These are phyloP conservation scores for Elongisporangium undulatum DNA, from an alignment of 352 stramenopile genomes.

Conservation along the genomic window DNA sequence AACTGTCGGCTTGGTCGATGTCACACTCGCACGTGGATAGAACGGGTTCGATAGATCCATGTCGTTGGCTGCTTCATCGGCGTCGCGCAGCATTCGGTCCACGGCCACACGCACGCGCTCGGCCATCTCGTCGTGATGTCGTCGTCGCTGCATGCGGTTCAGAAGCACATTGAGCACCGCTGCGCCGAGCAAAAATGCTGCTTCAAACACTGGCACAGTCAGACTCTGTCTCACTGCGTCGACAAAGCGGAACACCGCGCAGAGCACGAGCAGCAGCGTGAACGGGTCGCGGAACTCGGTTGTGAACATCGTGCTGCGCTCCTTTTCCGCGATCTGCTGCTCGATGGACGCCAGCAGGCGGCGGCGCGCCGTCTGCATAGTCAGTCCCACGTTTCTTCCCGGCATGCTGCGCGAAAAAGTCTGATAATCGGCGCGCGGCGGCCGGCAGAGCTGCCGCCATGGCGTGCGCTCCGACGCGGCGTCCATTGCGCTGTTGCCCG, in stretches of 20 bases:
- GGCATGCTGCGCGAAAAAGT: not conserved
- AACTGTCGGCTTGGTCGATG: slow-evolving; percentile 23
- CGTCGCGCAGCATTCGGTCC: slow-evolving; percentile 38
- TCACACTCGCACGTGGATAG: slow-evolving; percentile 3
- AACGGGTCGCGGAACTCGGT: slow-evolving; percentile 76
- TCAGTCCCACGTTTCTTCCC: slow-evolving; percentile 30
- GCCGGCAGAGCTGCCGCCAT: not conserved
- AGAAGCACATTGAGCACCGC: slow-evolving; percentile 58
- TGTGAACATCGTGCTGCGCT: slow-evolving; percentile 51
- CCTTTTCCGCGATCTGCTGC: slow-evolving; percentile 68
- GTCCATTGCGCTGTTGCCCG: too few species aligned
- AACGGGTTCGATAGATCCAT: not conserved
- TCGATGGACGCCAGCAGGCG: slow-evolving; percentile 64
- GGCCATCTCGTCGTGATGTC: slow-evolving; percentile 73
- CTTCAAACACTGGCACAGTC: slow-evolving; percentile 39
- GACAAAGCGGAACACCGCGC: slow-evolving; percentile 52
- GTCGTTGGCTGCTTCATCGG: not conserved
- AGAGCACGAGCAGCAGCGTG: slow-evolving; percentile 60
- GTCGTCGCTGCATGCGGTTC: slow-evolving; percentile 59
- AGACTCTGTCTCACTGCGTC: slow-evolving; percentile 19
- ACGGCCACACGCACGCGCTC: slow-evolving; percentile 69
- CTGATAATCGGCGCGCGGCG: not conserved
- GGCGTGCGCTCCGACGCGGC: not conserved
- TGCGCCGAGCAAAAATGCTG: slow-evolving; percentile 48
- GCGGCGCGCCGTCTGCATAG: slow-evolving; percentile 36